Base-by-base conservation (phyloP, 73 alveolate species). In the Stentor roeselii region DNA sequence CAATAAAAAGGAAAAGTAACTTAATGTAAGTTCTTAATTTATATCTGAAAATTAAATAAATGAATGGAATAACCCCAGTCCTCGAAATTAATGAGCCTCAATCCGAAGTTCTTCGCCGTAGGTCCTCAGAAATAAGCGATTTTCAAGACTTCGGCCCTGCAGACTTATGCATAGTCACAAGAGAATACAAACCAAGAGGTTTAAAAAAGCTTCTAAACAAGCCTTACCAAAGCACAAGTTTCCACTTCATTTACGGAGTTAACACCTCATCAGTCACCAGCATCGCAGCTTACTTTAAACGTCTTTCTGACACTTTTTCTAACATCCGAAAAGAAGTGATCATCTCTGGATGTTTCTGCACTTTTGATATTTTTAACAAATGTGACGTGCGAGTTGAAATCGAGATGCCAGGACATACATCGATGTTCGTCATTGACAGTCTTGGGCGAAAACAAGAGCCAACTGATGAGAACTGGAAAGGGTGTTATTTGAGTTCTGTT, bases 191-290 rank as follows among this genome's bases (percentile, higher is more conserved):
- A 50, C 67, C 67, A 50, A 11, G 30, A 50, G 67, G 67, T 6
- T 21, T 67, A 1, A 67, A 32, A 67, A 67, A 67, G 2, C 34
- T 67, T 34, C 34, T 67, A 67, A 21, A n/a, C n/a, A n/a, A 34
- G 21, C 80, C 80, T 21, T 21, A 21, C 37, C 21, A 67, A 14
- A 67, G 41, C 21, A 21, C 41, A 67, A 86, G 75, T 58, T 92
- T 88, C 85, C 98, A 95, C 84, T 92, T 90, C 84, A 90, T 95
- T n/a, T 95, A 95, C 78, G 98, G 98, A 1, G 91, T 90, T 6
- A 95, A 95, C 90, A 86, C 97, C 27, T 92, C 97, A 31, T 90
- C 95, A 31, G 90, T 95, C 3, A 96, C 99, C 60, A 87, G 91
- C 42, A 90, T 95, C 40, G 94, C 96, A 38, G 97, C 95, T 37